phyloP scores from a whole-genome alignment of 768 basidiomycete genomes.

The Macrolepiota albuminosa region DNA sequence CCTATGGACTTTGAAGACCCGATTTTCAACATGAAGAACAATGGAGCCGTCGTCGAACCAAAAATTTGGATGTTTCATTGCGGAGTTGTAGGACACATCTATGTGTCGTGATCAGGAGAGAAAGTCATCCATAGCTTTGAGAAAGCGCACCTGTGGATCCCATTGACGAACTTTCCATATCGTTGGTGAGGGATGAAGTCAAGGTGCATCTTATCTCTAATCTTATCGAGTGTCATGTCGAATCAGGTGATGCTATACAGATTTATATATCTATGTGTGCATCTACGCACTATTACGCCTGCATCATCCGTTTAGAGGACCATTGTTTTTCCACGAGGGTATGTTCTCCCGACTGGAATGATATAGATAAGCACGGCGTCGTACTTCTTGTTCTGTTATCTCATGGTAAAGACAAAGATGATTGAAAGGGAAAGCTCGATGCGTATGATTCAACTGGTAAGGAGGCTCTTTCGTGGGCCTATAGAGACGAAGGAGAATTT shows the following conservation, averaged over 20 bases:
- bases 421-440: constrained; percentile 47
- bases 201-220: neutral
- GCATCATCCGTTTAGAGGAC: constrained; percentile 15
- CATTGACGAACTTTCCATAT: neutral
- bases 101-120: neutral
- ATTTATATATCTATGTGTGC: constrained; percentile 30
- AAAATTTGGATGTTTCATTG: constrained; percentile 38
- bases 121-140: neutral
- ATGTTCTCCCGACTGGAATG: constrained; percentile 39
- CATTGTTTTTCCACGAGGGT: constrained; percentile 38
- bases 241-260: neutral
- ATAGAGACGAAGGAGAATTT: constrained; percentile 35
- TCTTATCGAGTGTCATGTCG: neutral
- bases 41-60: constrained; percentile 69
- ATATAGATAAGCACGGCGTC: constrained; percentile 27
- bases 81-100: neutral
- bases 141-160: neutral
- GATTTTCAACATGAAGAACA: constrained; percentile 38
- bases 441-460: constrained; percentile 36
- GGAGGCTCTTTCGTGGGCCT: constrained; percentile 33
- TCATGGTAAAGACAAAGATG: constrained; percentile 19
- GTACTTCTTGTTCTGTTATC: constrained; percentile 57
- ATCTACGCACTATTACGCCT: constrained; percentile 52
- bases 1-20: constrained; percentile 54
- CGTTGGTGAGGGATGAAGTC: neutral